phyloP scores from a whole-genome alignment of 768 basidiomycete species.

The Pleurotus giganteus region DNA sequence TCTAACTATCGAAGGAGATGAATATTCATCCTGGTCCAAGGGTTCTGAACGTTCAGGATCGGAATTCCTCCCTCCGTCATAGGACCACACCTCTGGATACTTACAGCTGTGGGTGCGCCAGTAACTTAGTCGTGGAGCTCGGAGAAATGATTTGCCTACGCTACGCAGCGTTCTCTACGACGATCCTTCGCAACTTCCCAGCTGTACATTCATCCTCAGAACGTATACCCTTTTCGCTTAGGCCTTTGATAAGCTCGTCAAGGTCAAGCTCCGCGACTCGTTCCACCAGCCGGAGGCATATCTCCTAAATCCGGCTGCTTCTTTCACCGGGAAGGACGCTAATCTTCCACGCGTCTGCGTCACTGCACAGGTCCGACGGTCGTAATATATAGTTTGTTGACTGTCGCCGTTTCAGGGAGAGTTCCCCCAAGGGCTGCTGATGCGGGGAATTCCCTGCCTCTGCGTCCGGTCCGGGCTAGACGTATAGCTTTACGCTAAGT shows the following conservation, averaged over 20 bases:
- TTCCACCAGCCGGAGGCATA: not conserved
- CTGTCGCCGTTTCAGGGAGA: not conserved
- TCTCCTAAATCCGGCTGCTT: conserved; percentile 4
- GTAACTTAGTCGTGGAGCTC: too few relatives aligned
- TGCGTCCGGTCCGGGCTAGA: not conserved
- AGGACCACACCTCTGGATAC: too few relatives aligned
- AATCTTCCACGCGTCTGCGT: not conserved
- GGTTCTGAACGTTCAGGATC: too few relatives aligned
- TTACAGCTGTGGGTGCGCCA: too few relatives aligned
- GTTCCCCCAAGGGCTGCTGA: too few relatives aligned
- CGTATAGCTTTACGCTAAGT: not conserved
- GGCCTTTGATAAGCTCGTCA: not conserved
- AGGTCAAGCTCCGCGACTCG: not conserved
- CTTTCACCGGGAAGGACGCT: not conserved
- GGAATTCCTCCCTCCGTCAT: too few relatives aligned
- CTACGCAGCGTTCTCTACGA: too few relatives aligned
- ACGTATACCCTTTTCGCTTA: not conserved
- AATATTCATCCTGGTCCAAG: too few relatives aligned
- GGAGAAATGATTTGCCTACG: too few relatives aligned
- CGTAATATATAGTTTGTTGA: not conserved
- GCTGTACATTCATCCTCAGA: not conserved
- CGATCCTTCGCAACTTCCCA: too few relatives aligned
- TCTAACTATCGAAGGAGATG: too few relatives aligned
- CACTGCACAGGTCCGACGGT: not conserved
- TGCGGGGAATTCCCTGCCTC: not conserved